A percentile compares a stretch with the other conserved stretches of the same genome.
These are phyloP conservation scores for Teunomyces funiuensis DNA, from an alignment of 805 yeast species.

Conservation along the genomic window DNA sequence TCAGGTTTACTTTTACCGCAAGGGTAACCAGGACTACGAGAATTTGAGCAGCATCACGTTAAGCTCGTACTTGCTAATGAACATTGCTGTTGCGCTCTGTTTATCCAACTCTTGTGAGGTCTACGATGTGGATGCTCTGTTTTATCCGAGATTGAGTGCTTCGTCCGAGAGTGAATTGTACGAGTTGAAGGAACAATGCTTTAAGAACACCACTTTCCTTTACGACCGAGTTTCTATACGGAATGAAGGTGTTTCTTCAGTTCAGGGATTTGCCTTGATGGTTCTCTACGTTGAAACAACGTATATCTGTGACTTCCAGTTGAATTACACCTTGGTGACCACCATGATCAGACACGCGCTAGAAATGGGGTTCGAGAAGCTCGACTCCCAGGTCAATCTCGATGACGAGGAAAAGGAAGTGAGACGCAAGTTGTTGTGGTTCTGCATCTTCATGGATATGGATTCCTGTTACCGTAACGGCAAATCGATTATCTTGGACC, in stretches of 20 bases:
- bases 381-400: conserved; percentile 34
- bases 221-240: conserved; percentile 50
- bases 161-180: neutral
- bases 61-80: conserved; percentile 20
- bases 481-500: conserved; percentile 47
- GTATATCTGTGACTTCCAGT: conserved; percentile 27
- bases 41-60: conserved; percentile 1
- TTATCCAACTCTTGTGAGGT: conserved; percentile 8
- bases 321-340: conserved; percentile 41
- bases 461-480: conserved; percentile 47
- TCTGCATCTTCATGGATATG: conserved; percentile 47
- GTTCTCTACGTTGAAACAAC: conserved; percentile 36
- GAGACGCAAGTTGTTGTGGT: conserved; percentile 50
- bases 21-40: neutral
- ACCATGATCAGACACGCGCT: conserved; percentile 54
- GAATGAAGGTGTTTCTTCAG: conserved; percentile 51
- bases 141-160: conserved; percentile 3
- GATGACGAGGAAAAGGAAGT: conserved; percentile 32
- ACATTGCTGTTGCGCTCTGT: conserved; percentile 12
- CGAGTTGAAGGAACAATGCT: conserved; percentile 5
- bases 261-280: conserved; percentile 53
- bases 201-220: conserved; percentile 44
- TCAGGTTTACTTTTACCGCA: conserved; percentile 11
- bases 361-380: conserved; percentile 57
- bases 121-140: conserved; percentile 7